Base-by-base conservation (phyloP, 306 rosid species). In the Gillenia trifoliata region DNA sequence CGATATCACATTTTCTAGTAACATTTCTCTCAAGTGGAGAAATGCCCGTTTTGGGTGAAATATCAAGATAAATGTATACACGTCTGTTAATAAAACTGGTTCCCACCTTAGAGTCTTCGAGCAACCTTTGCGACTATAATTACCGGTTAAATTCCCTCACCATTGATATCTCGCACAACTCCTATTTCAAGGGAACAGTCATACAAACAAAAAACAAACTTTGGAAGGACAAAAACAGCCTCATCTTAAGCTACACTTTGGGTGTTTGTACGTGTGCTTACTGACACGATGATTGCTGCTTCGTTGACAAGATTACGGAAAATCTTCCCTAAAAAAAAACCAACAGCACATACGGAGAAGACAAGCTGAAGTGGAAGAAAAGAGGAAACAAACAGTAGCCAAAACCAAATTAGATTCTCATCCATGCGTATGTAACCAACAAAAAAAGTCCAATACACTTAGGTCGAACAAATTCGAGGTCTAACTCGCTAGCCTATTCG, bases 271-370 rank as follows among this genome's bases (percentile, higher is more conserved):
- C 34, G 55, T 71, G 67, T 28, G 88, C 98, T 66, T 82, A 90
- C 99, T 84, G 97, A 92, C 97, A 92, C n/a, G n/a, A n/a, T 94
- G 77, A 94, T 94, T 43, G 97, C 96, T 59, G 99, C 89, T 91
- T 94, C 99, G 29, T 94, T 94, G 75, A 94, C 93, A 74, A 94
- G 99, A 80, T 94, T 94, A n/a, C 79, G 92, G 87, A 50, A 94
- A 86, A 81, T 94, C 97, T 30, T 97, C 99, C 80, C 96, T 96
- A 68, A 96, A 94, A n/a, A n/a, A 86, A 94, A 92, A 45, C 97
- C 96, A 86, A 94, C 95, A 10, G 97, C n/a, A n/a, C n/a, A n/a
- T 94, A 19, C 96, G 96, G 87, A n/a, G n/a, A 90, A 94, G 73
- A 94, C 99, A 80, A 92, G 96, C 99, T 94, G 91, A 82, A 54